Evolutionary conservation across 306 rosid species (phyloP).

Genomic region (Chamaecrista fasciculata): DNA sequence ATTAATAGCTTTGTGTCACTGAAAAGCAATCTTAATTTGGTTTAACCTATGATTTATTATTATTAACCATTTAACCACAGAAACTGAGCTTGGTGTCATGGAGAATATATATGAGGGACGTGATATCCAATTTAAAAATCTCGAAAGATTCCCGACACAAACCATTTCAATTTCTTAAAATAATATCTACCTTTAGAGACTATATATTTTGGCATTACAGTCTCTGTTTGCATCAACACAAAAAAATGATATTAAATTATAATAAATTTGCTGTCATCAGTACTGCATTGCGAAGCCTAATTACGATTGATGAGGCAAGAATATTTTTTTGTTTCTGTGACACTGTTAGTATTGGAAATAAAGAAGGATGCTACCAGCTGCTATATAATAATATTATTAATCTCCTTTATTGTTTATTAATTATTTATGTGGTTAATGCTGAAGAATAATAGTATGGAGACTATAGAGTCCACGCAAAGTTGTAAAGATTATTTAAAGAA

Average conservation of each 20-base stretch:
- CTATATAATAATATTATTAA: too few species aligned
- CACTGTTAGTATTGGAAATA: not conserved
- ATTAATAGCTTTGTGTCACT: not conserved
- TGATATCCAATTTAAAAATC: constrained; percentile 12
- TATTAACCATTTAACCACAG: not conserved
- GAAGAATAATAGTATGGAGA: not conserved
- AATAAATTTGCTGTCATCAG: not conserved
- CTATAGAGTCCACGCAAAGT: not conserved
- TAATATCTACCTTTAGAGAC: not conserved
- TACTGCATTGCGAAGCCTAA: not conserved
- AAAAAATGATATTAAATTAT: too few species aligned
- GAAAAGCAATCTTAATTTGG: constrained; percentile 16
- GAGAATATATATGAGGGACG: constrained; percentile 43
- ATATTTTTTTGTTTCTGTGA: not conserved
- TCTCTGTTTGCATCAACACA: too few species aligned
- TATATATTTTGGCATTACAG: not conserved
- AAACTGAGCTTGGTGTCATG: constrained; percentile 18
- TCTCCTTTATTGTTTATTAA: not conserved
- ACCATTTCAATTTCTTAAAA: not conserved
- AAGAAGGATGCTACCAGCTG: not conserved
- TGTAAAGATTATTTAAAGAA: not conserved
- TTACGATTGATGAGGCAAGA: not conserved
- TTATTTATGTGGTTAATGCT: not conserved
- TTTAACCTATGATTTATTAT: too few species aligned
- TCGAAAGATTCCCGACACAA: constrained; percentile 32